These are phyloP conservation scores for Dioszegia aurantiaca DNA, from an alignment of 768 basidiomycete genomes.

Conservation along the genomic window DNA sequence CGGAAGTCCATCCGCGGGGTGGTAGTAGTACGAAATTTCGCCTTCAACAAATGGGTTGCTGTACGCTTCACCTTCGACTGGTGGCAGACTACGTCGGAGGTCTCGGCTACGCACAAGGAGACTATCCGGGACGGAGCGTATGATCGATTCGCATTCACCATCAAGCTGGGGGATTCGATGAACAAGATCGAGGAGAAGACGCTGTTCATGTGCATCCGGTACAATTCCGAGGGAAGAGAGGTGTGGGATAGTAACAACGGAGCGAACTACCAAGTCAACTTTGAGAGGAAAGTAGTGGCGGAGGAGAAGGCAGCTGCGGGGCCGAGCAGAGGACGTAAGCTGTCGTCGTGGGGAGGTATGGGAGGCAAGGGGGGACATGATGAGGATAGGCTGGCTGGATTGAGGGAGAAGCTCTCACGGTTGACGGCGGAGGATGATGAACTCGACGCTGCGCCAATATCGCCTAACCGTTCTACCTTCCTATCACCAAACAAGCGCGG, in stretches of 20 bases:
- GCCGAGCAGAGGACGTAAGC: constrained; percentile 51
- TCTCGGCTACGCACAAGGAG: constrained; percentile 69
- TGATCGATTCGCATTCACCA: constrained; percentile 45
- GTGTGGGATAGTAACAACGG: constrained; percentile 90
- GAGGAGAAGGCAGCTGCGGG: constrained; percentile 17
- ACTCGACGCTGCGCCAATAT: constrained; percentile 20
- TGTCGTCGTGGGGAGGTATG: constrained; percentile 29
- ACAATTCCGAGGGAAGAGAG: constrained; percentile 65
- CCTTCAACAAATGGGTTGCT: constrained; percentile 81
- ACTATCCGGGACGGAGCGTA: constrained; percentile 47
- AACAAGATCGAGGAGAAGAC: constrained; percentile 76
- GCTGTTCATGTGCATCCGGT: constrained; percentile 70
- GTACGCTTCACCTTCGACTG: constrained; percentile 88
- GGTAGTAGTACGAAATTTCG: constrained; percentile 76
- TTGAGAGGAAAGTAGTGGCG: constrained; percentile 53
- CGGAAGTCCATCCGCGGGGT: constrained; percentile 64
- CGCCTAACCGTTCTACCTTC: constrained; percentile 24
- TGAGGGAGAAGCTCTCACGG: constrained; percentile 67
- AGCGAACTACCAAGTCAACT: constrained; percentile 72
- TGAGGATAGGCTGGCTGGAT: constrained; percentile 60
- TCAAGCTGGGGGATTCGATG: constrained; percentile 70
- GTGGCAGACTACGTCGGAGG: constrained; percentile 96
- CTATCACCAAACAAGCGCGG: constrained; percentile 20
- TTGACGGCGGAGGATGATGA: constrained; percentile 56
- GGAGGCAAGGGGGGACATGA: constrained; percentile 52